Conservation (phyloP, 225 moss, liverwort and hornwort species). For the Pleurozium schreberi region DNA sequence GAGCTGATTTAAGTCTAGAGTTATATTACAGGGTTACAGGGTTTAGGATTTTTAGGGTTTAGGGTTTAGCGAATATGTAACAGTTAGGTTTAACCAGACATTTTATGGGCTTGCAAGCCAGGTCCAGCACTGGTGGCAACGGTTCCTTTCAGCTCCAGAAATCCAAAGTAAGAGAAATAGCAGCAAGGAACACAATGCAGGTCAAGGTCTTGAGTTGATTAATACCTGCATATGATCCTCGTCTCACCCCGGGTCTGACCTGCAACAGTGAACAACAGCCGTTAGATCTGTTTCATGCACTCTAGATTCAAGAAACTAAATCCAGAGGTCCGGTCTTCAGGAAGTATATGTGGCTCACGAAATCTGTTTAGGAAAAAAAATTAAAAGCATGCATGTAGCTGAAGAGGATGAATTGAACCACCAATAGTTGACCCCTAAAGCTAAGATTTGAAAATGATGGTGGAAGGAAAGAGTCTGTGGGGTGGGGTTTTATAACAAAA, state of each 20-base stretch:
- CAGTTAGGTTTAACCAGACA: too few relatives aligned
- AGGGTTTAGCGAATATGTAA: background rate
- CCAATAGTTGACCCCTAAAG: background rate
- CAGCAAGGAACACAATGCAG: background rate
- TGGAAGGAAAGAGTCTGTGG: background rate
- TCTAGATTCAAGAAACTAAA: background rate
- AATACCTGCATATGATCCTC: slow-evolving; percentile 28
- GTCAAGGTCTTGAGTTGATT: background rate
- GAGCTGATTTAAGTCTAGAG: too few relatives aligned
- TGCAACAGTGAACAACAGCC: slow-evolving; percentile 7
- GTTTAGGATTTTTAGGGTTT: too few relatives aligned
- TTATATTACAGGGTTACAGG: too few relatives aligned
- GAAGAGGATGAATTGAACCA: background rate
- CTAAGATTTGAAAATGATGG: too few relatives aligned
- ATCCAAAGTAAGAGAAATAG: background rate
- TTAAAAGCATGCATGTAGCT: background rate
- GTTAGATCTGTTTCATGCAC: background rate
- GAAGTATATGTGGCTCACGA: background rate
- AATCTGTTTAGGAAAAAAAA: background rate
- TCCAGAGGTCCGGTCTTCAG: background rate
- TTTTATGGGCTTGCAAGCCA: background rate
- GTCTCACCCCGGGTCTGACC: slow-evolving; percentile 27
- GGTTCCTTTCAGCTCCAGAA: background rate
- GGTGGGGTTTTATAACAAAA: background rate
- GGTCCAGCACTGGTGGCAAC: background rate